Evolutionary conservation across 306 rosid genomes (phyloP).

Genomic region (Cicer judaicum): DNA sequence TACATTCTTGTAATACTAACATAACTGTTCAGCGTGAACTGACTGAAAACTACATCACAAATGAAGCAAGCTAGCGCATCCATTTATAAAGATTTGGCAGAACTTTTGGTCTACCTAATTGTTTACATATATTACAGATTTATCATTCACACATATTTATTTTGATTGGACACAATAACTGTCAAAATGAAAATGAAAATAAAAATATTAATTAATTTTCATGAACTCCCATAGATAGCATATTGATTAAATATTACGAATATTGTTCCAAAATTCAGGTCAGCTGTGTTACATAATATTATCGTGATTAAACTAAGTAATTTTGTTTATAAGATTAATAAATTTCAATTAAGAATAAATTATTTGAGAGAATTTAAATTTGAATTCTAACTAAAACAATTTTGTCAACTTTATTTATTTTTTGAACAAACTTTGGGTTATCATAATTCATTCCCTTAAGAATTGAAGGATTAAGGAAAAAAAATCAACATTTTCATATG

Average conservation of each 20-base stretch:
- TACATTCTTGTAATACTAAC: slow-evolving; percentile 22
- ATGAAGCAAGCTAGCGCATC: slow-evolving; percentile 33
- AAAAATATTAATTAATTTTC: not conserved
- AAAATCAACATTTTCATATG: not conserved
- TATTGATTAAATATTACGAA: not conserved
- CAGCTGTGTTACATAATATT: not conserved
- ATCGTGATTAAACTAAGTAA: not conserved
- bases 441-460: too few relatives aligned
- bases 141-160: slow-evolving; percentile 7
- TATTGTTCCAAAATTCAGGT: not conserved
- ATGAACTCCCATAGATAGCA: not conserved
- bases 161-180: slow-evolving; percentile 17
- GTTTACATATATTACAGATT: slow-evolving; percentile 2
- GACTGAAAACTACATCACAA: slow-evolving; percentile 42
- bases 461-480: too few relatives aligned
- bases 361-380: too few relatives aligned
- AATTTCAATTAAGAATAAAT: too few relatives aligned
- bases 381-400: too few relatives aligned
- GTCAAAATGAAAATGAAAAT: slow-evolving; percentile 8
- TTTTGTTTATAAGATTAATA: too few relatives aligned
- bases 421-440: too few relatives aligned
- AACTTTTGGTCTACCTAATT: slow-evolving; percentile 29
- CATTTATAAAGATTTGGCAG: slow-evolving; percentile 34
- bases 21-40: slow-evolving; percentile 47
- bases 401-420: too few relatives aligned